phyloP scores from a whole-genome alignment of 768 basidiomycete genomes.

The Hypholoma sublateritium region DNA sequence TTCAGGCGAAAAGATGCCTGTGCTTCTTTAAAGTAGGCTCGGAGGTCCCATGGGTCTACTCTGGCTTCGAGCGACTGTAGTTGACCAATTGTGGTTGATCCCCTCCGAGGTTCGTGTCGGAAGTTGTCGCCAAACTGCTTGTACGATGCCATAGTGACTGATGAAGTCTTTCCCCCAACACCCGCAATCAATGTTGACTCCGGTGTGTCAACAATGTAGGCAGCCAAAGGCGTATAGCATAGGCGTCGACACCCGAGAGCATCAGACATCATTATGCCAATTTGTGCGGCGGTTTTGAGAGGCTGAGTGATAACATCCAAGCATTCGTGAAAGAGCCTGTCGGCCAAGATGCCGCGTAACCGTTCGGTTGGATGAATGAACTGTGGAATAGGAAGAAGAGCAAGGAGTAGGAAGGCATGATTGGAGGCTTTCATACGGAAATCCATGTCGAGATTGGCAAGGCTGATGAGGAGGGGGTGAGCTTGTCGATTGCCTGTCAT shows the following conservation, averaged over 20 bases:
- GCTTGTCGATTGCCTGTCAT: conserved; percentile 30
- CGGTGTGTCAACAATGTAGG: conserved; percentile 32
- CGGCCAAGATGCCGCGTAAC: conserved; percentile 24
- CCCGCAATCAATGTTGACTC: conserved; percentile 29
- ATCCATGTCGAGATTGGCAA: conserved; percentile 31
- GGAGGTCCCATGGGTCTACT: conserved; percentile 23
- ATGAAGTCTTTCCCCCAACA: conserved; percentile 29
- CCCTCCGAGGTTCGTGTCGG: conserved; percentile 24
- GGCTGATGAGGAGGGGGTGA: conserved; percentile 28
- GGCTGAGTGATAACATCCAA: conserved; percentile 28
- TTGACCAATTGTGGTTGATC: conserved; percentile 16
- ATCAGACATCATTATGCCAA: conserved; percentile 28
- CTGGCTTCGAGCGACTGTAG: conserved; percentile 11
- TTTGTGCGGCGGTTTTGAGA: conserved; percentile 27
- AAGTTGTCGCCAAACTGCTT: conserved; percentile 30
- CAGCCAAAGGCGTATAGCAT: conserved; percentile 28
- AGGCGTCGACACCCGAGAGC: conserved; percentile 20
- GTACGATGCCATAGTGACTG: conserved; percentile 27
- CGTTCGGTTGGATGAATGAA: conserved; percentile 23
- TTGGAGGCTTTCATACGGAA: conserved; percentile 30
- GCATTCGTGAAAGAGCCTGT: conserved; percentile 25
- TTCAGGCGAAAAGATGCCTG: conserved; percentile 23
- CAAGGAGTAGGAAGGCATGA: conserved; percentile 26
- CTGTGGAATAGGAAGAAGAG: conserved; percentile 31
- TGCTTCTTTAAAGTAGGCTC: conserved; percentile 17